Evolutionary conservation across 2,329 filamentous ascomycete species (phyloP).

Genomic region (Penicillium glabrum): DNA sequence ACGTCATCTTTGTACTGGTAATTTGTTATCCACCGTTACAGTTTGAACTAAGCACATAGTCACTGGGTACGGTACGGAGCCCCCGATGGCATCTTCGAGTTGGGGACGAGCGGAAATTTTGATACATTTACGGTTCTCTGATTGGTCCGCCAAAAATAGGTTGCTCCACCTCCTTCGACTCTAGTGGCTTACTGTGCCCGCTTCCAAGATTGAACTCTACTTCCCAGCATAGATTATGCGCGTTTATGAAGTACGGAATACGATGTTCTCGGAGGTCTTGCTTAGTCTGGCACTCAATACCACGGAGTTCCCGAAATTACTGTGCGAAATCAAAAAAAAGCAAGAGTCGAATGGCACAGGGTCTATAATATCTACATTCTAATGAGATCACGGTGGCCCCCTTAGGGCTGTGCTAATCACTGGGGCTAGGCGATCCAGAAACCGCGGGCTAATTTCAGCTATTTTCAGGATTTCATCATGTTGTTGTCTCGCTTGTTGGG

Average conservation of each 20-base stretch:
- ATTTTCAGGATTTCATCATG: not conserved
- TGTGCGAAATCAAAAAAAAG: no score
- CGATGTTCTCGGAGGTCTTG: not conserved
- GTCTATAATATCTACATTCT: not conserved
- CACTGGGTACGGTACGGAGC: not conserved
- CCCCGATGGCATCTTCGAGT: not conserved
- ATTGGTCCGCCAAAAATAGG: conserved; percentile 2
- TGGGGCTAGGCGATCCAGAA: not conserved
- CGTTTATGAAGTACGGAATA: not conserved
- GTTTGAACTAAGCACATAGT: no score
- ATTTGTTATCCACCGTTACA: not conserved
- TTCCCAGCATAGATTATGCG: not conserved
- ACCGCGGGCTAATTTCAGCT: not conserved
- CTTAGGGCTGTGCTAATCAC: not conserved
- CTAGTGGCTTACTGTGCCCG: not conserved
- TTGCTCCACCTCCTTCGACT: not conserved
- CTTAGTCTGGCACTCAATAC: not conserved
- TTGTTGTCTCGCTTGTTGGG: not conserved
- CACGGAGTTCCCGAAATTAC: not conserved
- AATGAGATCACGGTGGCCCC: not conserved
- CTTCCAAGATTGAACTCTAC: not conserved
- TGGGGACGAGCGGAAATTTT: not conserved
- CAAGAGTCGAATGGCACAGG: not conserved
- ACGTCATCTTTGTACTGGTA: not conserved
- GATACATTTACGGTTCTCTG: not conserved